A percentile compares a stretch with the other conserved stretches of the same genome.
Evolutionary conservation across 495 filamentous ascomycete genomes (phyloP).

Genomic region (Trichoderma reesei): DNA sequence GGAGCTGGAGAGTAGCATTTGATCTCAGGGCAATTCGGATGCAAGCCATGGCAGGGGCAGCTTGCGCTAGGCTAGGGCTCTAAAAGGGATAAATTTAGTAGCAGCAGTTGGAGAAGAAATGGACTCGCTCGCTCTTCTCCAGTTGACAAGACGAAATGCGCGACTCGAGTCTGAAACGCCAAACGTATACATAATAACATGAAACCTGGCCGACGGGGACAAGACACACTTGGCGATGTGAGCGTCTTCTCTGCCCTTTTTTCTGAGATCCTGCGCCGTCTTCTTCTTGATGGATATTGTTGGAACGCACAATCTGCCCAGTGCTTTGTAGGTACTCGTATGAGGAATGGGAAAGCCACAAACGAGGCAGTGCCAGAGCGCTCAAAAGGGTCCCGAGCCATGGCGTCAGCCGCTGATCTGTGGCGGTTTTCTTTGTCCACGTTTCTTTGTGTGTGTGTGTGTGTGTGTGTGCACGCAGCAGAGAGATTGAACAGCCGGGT

Average conservation of each 20-base stretch:
- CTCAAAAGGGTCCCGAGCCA: background rate
- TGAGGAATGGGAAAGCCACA: background rate
- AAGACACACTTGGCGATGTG: too few relatives aligned
- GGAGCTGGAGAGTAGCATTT: background rate
- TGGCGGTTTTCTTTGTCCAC: background rate
- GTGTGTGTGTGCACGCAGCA: background rate
- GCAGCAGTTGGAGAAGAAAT: background rate
- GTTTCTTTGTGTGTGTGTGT: background rate
- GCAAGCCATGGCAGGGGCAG: background rate
- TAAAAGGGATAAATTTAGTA: constrained; percentile 2
- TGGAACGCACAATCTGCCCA: background rate
- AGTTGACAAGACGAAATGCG: too few relatives aligned
- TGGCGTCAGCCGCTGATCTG: constrained; percentile 2
- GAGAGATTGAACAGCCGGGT: too few relatives aligned
- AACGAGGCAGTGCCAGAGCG: background rate
- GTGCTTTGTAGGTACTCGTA: background rate
- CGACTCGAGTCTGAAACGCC: too few relatives aligned
- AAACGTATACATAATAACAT: too few relatives aligned
- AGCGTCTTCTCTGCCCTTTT: too few relatives aligned
- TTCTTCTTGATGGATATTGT: background rate
- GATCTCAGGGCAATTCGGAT: too few relatives aligned
- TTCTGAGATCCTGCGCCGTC: too few relatives aligned
- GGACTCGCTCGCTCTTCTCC: background rate
- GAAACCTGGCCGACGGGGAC: too few relatives aligned
- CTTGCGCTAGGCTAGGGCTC: constrained; percentile 1